phyloP scores from a whole-genome alignment of 129 eudicot genomes.

The Arctium minus region DNA sequence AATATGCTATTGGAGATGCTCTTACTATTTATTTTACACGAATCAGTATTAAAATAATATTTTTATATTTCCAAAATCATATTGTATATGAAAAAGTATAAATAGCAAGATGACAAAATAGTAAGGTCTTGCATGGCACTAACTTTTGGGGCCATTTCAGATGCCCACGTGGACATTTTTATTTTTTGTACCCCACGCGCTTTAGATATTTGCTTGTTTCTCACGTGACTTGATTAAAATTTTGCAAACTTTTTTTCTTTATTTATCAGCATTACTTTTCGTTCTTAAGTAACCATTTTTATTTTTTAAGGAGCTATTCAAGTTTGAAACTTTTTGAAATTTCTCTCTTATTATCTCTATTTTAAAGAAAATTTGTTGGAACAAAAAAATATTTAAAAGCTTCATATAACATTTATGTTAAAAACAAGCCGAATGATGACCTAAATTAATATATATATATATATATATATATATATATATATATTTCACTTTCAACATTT shows the following conservation, averaged over 20 bases:
- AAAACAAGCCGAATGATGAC: not conserved
- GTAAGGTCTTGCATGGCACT: slow-evolving; percentile 9
- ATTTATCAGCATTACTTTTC: not conserved
- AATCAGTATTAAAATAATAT: no score
- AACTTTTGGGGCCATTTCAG: not conserved
- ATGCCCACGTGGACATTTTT: not conserved
- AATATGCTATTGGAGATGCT: no score
- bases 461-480: no score
- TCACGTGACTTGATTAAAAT: not conserved
- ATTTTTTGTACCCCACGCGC: not conserved
- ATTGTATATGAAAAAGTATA: not conserved
- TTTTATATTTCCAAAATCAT: no score
- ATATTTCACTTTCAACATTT: not conserved
- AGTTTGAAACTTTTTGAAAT: no score
- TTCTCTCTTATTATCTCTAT: not conserved
- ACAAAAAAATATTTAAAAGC: not conserved
- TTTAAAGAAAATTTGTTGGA: no score
- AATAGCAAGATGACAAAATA: slow-evolving; percentile 3
- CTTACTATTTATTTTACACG: no score
- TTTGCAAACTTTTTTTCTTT: not conserved
- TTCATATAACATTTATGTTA: no score
- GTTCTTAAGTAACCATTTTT: no score
- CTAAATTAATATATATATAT: no score
- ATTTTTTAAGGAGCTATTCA: not conserved
- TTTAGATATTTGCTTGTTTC: not conserved